Evolutionary conservation across 352 stramenopile species (phyloP).

Genomic region (Globisporangium splendens): DNA sequence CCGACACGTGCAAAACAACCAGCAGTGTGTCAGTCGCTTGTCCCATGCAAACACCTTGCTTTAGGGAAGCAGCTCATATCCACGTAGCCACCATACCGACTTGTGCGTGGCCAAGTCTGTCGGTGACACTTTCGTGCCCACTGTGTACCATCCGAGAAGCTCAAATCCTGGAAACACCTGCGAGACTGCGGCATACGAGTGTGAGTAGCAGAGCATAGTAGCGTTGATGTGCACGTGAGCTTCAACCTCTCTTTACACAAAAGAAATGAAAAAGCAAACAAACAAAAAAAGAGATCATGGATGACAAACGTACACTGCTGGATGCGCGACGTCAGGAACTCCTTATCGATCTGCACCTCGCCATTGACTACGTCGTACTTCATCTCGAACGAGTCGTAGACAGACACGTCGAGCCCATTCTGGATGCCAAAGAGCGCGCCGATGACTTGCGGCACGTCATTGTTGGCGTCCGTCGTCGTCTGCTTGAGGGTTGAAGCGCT

Average conservation of each 20-base stretch:
- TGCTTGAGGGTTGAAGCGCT: constrained; percentile 1
- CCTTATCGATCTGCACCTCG: constrained; percentile 77
- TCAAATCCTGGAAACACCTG: constrained; percentile 88
- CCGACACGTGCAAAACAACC: too few species aligned
- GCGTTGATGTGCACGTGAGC: too few species aligned
- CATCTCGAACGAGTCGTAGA: constrained; percentile 90
- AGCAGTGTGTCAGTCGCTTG: too few species aligned
- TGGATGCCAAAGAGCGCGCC: constrained; percentile 93
- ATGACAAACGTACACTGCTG: constrained; percentile 84
- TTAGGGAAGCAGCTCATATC: too few species aligned
- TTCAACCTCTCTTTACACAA: too few species aligned
- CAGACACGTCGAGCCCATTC: constrained; percentile 70
- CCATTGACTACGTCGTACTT: constrained; percentile 54
- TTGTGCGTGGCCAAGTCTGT: constrained; percentile 77
- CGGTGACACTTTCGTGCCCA: constrained; percentile 61
- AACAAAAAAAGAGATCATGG: not conserved
- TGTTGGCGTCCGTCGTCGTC: constrained; percentile 27
- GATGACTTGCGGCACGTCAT: constrained; percentile 47
- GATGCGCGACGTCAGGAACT: constrained; percentile 73
- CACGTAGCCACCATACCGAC: constrained; percentile 39
- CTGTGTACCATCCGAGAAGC: constrained; percentile 87
- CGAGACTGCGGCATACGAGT: constrained; percentile 34
- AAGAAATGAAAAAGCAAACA: not conserved
- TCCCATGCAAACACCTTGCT: too few species aligned
- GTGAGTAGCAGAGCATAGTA: too few species aligned